phyloP scores from a whole-genome alignment of 139 green algal species.

The Ulvella scutata region DNA sequence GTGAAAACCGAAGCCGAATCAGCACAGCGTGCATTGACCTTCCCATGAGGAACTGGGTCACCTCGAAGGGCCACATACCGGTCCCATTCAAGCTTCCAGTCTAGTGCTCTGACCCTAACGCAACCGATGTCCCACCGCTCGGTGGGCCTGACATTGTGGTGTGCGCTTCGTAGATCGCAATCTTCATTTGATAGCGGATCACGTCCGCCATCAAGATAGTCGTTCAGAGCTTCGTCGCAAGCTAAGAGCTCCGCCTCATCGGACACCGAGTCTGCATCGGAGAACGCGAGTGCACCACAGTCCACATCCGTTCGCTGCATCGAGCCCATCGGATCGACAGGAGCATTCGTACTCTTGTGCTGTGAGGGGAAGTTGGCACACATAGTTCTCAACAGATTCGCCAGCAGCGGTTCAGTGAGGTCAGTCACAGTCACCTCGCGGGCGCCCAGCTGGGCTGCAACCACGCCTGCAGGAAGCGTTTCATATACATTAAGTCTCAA shows the following conservation, averaged over 20 bases:
- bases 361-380: neutral
- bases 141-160: no score
- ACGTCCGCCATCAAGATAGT: no score
- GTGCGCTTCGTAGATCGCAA: no score
- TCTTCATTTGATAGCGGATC: no score
- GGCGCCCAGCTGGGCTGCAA: neutral
- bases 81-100: neutral
- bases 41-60: neutral
- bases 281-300: neutral
- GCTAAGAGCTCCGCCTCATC: neutral
- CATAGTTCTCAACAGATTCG: neutral
- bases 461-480: neutral
- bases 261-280: neutral
- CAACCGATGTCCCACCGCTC: neutral
- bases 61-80: neutral
- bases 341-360: no score
- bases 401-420: neutral
- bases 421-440: neutral
- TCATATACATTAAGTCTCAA: no score
- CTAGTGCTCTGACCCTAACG: neutral
- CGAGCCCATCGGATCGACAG: no score
- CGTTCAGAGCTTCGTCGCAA: neutral
- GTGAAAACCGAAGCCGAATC: no score
- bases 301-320: no score
- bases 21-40: no score